phyloP scores from a whole-genome alignment of 768 basidiomycete genomes.

The Tephrocybe sp. region DNA sequence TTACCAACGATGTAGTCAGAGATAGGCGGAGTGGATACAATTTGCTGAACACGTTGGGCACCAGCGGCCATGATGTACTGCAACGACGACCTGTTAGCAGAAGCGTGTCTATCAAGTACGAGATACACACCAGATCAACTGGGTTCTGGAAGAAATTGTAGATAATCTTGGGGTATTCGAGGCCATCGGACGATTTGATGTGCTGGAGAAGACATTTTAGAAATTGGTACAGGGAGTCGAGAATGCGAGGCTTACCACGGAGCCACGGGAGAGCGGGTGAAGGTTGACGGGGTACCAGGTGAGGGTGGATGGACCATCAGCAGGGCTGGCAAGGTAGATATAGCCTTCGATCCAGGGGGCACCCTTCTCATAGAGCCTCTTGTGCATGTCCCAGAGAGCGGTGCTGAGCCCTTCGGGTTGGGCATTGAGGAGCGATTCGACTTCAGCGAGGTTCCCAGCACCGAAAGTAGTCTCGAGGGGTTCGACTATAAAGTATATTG shows the following conservation, averaged over 20 bases:
- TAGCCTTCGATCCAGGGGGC: not conserved
- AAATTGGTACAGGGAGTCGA: not conserved
- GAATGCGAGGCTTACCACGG: not conserved
- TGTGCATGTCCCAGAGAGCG: not conserved
- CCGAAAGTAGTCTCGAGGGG: not conserved
- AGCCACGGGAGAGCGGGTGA: not conserved
- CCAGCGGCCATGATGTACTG: constrained; percentile 6
- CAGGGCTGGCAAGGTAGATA: not conserved
- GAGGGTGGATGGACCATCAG: constrained; percentile 2
- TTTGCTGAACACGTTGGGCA: constrained; percentile 1
- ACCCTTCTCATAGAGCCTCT: not conserved
- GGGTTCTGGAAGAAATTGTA: constrained; percentile 8
- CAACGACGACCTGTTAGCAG: not conserved
- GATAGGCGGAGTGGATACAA: not conserved
- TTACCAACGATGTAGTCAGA: constrained; percentile 1
- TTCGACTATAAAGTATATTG: not conserved
- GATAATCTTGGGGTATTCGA: constrained; percentile 4
- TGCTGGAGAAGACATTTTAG: not conserved
- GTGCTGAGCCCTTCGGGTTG: not conserved
- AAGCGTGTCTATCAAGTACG: too few relatives aligned
- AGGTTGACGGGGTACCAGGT: not conserved
- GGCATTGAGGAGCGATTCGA: not conserved
- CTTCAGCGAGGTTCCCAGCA: not conserved
- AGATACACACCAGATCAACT: not conserved
- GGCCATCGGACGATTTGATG: not conserved